Percentiles rank a stretch among this genome's conserved stretches.
phyloP scores from a whole-genome alignment of 164 flowering plant species.

The Piper longum region DNA sequence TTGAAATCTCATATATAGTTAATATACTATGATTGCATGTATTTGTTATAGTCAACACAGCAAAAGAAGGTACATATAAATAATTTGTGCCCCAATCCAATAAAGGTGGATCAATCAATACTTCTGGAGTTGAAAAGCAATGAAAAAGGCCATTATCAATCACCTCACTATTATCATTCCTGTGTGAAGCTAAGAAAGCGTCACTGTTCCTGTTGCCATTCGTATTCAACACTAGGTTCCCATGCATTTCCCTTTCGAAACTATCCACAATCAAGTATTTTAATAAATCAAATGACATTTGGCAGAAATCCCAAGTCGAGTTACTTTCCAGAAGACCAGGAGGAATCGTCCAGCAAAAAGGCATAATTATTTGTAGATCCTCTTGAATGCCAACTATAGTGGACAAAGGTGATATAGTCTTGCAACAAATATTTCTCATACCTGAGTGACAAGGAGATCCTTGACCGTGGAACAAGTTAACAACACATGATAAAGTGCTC shows the following conservation, averaged over 20 bases:
- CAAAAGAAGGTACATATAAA: constrained; percentile 44
- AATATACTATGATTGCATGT: constrained; percentile 37
- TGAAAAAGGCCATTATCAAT: constrained; percentile 13
- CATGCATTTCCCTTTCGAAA: constrained; percentile 15
- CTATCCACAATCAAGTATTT: constrained; percentile 33
- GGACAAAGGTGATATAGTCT: constrained; percentile 38
- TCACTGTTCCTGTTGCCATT: constrained; percentile 13
- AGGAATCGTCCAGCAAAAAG: constrained; percentile 12
- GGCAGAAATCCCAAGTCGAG: constrained; percentile 26
- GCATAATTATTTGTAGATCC: constrained; percentile 12
- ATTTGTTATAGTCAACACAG: constrained; percentile 47
- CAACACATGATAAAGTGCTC: constrained; percentile 17
- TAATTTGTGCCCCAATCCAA: constrained; percentile 64
- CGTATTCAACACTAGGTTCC: constrained; percentile 6
- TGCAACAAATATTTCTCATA: constrained; percentile 22
- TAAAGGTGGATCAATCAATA: constrained; percentile 44
- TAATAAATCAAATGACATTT: constrained; percentile 29
- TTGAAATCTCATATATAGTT: constrained; percentile 55
- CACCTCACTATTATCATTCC: constrained; percentile 17
- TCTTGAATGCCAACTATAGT: constrained; percentile 20
- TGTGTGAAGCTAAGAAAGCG: constrained; percentile 27
- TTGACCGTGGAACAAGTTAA: constrained; percentile 12
- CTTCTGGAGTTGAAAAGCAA: constrained; percentile 23
- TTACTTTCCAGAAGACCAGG: constrained; percentile 14
- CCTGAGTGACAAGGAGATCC: constrained; percentile 5